phyloP scores from a whole-genome alignment of 805 yeast species.

The Yarrowia porcina region DNA sequence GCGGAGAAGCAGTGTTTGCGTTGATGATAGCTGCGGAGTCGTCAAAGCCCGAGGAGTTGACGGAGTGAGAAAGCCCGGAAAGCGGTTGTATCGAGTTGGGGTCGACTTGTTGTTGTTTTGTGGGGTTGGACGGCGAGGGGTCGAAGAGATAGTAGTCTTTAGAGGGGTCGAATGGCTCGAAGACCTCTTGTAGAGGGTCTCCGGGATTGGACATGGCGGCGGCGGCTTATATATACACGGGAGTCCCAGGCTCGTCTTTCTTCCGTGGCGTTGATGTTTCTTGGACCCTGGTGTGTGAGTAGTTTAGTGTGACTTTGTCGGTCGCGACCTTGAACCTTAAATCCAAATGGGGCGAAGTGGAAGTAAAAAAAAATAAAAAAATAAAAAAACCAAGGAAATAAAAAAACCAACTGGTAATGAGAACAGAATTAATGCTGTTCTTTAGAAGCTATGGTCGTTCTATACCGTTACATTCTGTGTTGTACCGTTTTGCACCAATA shows the following conservation, averaged over 20 bases:
- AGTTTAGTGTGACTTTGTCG: neutral
- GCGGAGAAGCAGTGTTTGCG: neutral
- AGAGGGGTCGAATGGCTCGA: conserved; percentile 19
- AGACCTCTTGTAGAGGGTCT: conserved; percentile 21
- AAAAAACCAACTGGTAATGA: no score
- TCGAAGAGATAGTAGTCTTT: conserved; percentile 7
- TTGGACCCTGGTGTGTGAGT: conserved; percentile 6
- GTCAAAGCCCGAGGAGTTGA: neutral
- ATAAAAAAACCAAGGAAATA: no score
- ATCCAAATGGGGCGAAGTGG: conserved; percentile 1
- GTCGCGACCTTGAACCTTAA: conserved; percentile 5
- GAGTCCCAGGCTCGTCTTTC: neutral
- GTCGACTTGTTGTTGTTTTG: neutral
- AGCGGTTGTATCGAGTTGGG: neutral
- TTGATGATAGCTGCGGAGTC: neutral
- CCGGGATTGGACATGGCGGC: conserved; percentile 15
- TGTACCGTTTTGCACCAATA: no score
- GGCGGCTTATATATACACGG: neutral
- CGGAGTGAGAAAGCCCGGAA: neutral
- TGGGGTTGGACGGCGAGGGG: neutral
- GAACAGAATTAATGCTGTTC: no score
- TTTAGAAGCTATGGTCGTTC: no score
- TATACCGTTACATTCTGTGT: no score
- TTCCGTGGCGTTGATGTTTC: conserved; percentile 6
- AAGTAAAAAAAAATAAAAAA: no score